Base-by-base conservation (phyloP, 2,329 filamentous ascomycete species). In the Fusarium secorum region DNA sequence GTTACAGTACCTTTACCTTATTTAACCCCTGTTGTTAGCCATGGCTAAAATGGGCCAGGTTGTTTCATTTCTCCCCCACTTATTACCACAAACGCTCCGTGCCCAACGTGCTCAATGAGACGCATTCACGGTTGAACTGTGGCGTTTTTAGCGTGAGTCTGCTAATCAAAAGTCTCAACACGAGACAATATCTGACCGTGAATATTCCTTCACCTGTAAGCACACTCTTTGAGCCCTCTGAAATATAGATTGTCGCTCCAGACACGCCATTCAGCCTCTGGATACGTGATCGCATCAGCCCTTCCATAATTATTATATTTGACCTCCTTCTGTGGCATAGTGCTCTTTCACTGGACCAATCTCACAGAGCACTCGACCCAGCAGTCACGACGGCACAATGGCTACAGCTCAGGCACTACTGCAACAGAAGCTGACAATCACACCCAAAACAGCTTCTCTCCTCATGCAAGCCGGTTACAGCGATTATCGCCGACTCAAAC, bases 291-390 rank as follows among this genome's bases (percentile, higher is more conserved):
- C 26, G 18, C 13, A n/a, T 46, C 18, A 15, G 5, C 18, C 4
- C 9, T 48, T 32, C 4, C 5, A 32, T 32, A 22, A 6, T 13
- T 3, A 11, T 9, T 18, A 13, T 4, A 18, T 22, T 22, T 22
- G 7, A 32, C 5, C 28, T 32, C n/a, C 4, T 18, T 22, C 15
- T 10, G 3, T 11, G 5, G 11, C 4, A 33, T 7, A 33, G 0
- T 2, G 15, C n/a, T 24, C 3, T 4, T 22, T 11, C 15, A 2
- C 30, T 7, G 5, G 17, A 33, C 17, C n/a, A n/a, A 10, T 20
- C 11, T 20, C 11, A 1, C 8, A 4, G 3, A 24, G 15, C n/a
- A 18, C 46, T 24, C 2, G 0, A 7, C 8, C 28, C 5, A 24
- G 30, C 15, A 49, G 24, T 49, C 46, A 49, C 46, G 30, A 5